A percentile compares a stretch with the other conserved stretches of the same genome.
phyloP scores from a whole-genome alignment of 371 early-diverging fungal species.

The Rhizopus stolonifer region DNA sequence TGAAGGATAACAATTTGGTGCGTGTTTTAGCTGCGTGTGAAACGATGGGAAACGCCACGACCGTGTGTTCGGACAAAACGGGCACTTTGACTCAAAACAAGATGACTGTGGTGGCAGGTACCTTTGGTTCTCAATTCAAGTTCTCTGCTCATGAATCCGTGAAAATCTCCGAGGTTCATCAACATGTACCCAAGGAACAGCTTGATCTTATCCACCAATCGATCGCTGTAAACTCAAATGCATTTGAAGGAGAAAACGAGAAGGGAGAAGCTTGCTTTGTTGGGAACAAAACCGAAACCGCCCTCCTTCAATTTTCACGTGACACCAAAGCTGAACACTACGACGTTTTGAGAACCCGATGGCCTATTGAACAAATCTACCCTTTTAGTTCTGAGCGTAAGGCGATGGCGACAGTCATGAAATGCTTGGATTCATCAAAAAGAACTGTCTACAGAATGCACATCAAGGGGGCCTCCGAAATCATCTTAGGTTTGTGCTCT shows the following conservation, averaged over 20 bases:
- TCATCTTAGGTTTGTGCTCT: constrained; percentile 56
- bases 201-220: constrained; percentile 48
- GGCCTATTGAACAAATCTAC: constrained; percentile 57
- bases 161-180: constrained; percentile 19
- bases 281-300: constrained; percentile 79
- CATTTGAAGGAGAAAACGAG: neutral
- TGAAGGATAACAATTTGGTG: constrained; percentile 82
- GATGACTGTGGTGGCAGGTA: constrained; percentile 75
- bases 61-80: constrained; percentile 83
- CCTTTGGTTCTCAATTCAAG: constrained; percentile 28
- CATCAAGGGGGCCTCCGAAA: constrained; percentile 89
- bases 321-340: constrained; percentile 48
- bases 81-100: constrained; percentile 82
- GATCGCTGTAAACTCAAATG: constrained; percentile 57
- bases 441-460: constrained; percentile 56
- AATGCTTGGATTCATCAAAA: constrained; percentile 29
- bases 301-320: constrained; percentile 63
- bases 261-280: constrained; percentile 49
- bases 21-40: constrained; percentile 81
- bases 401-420: constrained; percentile 81
- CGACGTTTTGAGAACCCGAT: constrained; percentile 43
- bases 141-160: constrained; percentile 21
- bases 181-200: constrained; percentile 30
- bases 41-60: constrained; percentile 86
- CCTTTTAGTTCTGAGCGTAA: constrained; percentile 86